Evolutionary conservation across 768 basidiomycete genomes (phyloP).

Genomic region (Astraeus odoratus): DNA sequence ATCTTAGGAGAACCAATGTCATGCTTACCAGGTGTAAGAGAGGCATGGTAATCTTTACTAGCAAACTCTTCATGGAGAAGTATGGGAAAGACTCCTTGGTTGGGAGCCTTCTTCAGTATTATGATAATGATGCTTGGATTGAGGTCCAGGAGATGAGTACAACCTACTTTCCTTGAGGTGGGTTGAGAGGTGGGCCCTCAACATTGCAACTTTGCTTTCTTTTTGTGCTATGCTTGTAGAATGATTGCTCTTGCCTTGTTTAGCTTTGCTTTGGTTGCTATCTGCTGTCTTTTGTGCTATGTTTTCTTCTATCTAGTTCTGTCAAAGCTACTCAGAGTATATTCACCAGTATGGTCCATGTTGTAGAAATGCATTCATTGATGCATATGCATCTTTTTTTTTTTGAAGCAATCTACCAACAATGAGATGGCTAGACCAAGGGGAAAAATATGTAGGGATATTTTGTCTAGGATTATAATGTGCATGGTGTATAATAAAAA

Average conservation of each 20-base stretch:
- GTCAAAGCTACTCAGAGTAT: too few relatives aligned
- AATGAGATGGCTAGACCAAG: too few relatives aligned
- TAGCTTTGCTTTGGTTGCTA: background rate
- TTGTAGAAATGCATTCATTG: too few relatives aligned
- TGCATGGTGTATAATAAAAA: too few relatives aligned
- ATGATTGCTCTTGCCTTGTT: background rate
- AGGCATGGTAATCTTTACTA: conserved; percentile 72
- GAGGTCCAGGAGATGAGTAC: conserved; percentile 23
- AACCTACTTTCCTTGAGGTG: conserved; percentile 15
- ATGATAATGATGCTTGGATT: conserved; percentile 32
- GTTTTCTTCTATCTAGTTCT: too few relatives aligned
- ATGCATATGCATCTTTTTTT: too few relatives aligned
- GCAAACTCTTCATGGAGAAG: conserved; percentile 50
- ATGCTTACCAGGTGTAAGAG: conserved; percentile 79
- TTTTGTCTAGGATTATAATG: too few relatives aligned
- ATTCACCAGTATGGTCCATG: too few relatives aligned
- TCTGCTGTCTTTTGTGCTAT: background rate
- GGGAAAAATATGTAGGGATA: too few relatives aligned
- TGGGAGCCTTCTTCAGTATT: conserved; percentile 30
- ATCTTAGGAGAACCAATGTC: conserved; percentile 71
- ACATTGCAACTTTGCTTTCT: background rate
- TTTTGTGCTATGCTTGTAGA: background rate
- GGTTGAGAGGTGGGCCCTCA: background rate
- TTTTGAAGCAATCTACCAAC: too few relatives aligned
- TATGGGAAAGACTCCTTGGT: conserved; percentile 41